Conservation (phyloP, 2,329 filamentous ascomycete species). For the Monilinia vaccinii-corymbosi region DNA sequence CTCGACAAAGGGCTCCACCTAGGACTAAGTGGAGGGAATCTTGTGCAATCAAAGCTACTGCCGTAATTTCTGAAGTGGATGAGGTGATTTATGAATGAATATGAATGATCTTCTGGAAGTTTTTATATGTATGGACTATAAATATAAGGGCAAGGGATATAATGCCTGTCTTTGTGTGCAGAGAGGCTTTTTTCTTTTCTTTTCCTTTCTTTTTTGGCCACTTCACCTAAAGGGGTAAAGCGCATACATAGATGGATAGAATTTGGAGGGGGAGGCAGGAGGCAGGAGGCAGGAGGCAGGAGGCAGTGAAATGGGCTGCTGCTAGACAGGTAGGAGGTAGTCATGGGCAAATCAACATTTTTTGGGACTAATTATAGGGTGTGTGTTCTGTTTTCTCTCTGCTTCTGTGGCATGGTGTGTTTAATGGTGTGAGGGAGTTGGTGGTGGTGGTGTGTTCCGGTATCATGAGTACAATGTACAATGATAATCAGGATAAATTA, state of each 20-base stretch:
- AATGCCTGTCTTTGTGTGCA: slow-evolving; percentile 13
- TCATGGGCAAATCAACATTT: slow-evolving; percentile 1
- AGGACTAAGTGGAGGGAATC: slow-evolving; percentile 14
- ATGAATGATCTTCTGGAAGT: not conserved
- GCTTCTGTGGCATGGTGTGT: not conserved
- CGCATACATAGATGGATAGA: not conserved
- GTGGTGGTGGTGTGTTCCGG: not conserved
- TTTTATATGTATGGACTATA: not conserved
- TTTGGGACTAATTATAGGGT: no score
- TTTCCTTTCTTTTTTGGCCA: slow-evolving; percentile 10
- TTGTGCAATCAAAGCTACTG: slow-evolving; percentile 16
- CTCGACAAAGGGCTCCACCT: slow-evolving; percentile 24
- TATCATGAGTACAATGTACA: not conserved
- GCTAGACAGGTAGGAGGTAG: not conserved
- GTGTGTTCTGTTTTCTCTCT: no score
- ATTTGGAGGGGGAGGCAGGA: not conserved
- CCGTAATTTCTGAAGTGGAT: slow-evolving; percentile 15
- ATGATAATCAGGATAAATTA: not conserved
- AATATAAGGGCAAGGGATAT: slow-evolving; percentile 8
- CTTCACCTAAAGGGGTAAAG: not conserved
- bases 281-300: not conserved
- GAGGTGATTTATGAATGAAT: slow-evolving; percentile 15
- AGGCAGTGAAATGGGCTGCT: not conserved
- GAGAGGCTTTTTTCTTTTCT: slow-evolving; percentile 13
- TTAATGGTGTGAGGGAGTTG: not conserved